Percentiles rank a stretch among this genome's conserved stretches.
Evolutionary conservation across 2,329 filamentous ascomycete genomes (phyloP).

Genomic region (Aspergillus clavatus): DNA sequence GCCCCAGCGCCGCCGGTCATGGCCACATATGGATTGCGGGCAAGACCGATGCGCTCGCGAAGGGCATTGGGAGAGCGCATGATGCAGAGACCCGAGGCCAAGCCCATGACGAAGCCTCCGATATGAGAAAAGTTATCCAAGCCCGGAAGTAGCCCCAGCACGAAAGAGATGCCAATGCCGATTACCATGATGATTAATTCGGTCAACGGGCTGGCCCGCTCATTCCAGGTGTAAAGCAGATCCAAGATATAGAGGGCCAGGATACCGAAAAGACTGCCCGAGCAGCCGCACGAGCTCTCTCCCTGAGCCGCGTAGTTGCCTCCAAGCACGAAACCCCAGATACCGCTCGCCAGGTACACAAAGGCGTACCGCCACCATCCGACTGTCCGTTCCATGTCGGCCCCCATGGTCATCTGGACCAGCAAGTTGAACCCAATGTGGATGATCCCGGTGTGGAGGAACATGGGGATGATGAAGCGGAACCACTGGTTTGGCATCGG

Average conservation of each 20-base stretch:
- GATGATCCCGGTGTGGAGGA: conserved; percentile 87
- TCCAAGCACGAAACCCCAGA: conserved; percentile 92
- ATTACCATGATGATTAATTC: conserved; percentile 84
- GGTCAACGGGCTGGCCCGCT: conserved; percentile 68
- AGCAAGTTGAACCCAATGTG: conserved; percentile 96
- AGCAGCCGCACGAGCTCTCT: conserved; percentile 81
- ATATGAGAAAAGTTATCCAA: conserved; percentile 98
- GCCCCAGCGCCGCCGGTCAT: conserved; percentile 51
- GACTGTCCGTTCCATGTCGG: conserved; percentile 88
- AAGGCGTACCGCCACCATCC: conserved; percentile 82
- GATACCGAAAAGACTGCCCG: conserved; percentile 85
- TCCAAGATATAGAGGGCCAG: conserved; percentile 85
- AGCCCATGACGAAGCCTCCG: conserved; percentile 87
- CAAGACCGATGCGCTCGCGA: conserved; percentile 66
- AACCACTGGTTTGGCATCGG: conserved; percentile 89
- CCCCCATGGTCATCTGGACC: conserved; percentile 80
- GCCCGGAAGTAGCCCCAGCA: conserved; percentile 83
- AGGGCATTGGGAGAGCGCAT: conserved; percentile 82
- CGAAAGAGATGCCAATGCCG: conserved; percentile 84
- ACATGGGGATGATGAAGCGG: conserved; percentile 92
- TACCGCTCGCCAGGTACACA: conserved; percentile 85
- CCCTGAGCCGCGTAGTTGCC: conserved; percentile 84
- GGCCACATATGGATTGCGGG: conserved; percentile 64
- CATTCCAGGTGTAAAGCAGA: conserved; percentile 85
- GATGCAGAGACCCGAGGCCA: conserved; percentile 79